phyloP scores from a whole-genome alignment of 2,329 filamentous ascomycete species.

The Xylaria sp. region DNA sequence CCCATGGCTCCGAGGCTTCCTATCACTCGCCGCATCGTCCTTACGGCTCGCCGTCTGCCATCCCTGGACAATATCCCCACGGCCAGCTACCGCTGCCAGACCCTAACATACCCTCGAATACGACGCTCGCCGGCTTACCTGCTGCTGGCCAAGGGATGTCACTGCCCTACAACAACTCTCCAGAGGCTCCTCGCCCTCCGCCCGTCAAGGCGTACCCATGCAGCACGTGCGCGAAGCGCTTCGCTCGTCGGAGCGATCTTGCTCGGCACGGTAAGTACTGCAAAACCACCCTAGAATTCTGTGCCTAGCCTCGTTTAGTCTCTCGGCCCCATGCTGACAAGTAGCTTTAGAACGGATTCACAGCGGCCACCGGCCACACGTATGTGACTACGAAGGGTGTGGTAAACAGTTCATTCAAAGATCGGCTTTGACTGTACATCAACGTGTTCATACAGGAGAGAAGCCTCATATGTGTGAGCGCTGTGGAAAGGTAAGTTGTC shows the following conservation, averaged over 20 bases:
- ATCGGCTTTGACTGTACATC: constrained; percentile 92
- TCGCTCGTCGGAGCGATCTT: constrained; percentile 91
- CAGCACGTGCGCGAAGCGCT: constrained; percentile 87
- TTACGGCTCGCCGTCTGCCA: constrained; percentile 59
- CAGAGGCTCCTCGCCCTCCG: constrained; percentile 46
- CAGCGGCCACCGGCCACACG: constrained; percentile 86
- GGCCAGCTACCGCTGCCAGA: constrained; percentile 53
- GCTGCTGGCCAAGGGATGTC: constrained; percentile 41
- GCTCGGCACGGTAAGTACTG: constrained; percentile 82
- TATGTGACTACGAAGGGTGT: constrained; percentile 87
- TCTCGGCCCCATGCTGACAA: constrained; percentile 1
- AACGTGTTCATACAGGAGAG: constrained; percentile 94
- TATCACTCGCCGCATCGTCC: constrained; percentile 58
- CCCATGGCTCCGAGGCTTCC: constrained; percentile 65
- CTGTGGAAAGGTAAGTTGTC: constrained; percentile 83
- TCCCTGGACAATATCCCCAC: constrained; percentile 55
- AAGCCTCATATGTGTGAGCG: constrained; percentile 98
- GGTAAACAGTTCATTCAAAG: constrained; percentile 98
- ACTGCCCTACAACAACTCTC: constrained; percentile 48
- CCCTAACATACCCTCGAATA: constrained; percentile 37
- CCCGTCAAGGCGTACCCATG: constrained; percentile 80
- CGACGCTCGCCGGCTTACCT: constrained; percentile 52
- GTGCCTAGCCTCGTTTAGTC: too few species aligned
- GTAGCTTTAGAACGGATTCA: constrained; percentile 86
- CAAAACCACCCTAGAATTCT: too few species aligned